Evolutionary conservation across 257 asterid species (phyloP), one percentile per base, ranked within the genome.

Genomic region (Ophiorrhiza pumila): DNA sequence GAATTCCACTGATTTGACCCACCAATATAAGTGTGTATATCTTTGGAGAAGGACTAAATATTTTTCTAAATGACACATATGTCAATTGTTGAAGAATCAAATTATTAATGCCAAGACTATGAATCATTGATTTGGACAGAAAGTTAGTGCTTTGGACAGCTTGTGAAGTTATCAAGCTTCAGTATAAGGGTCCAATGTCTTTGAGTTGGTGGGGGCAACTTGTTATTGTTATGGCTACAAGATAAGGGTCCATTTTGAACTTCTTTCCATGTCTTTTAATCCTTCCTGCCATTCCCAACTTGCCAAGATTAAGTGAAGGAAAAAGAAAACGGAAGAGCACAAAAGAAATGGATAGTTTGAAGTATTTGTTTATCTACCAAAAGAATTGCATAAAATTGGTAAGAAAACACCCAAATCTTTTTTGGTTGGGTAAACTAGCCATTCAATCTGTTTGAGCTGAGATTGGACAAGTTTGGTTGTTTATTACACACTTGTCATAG

Each of bases 61-160:
- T 43, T 13, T 10, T 8, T 46, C 20, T n/a, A 15, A 8, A 27
- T 29, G 15, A 46, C 29, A 5, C 5, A 22, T 20, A 52, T 4
- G 7, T 11, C 61, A n/a, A 56, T 23, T 34, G 23, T 72, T 52
- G 61, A 72, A 72, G 57, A 29, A 45, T n/a, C 49, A 45, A 41
- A 73, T 73, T 18, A 73, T 73, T 63, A 63, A 64, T 47, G 52
- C 41, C 15, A 6, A 41, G 77, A 73, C 77, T 17, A 45, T 59
- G 79, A 69, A 76, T 69, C 47, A 76, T 49, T 76, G 76, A 76
- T 76, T 69, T 76, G 2, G 80, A 50, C 67, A 61, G 60, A 52
- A 75, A 79, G 53, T 65, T 29, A 64, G 79, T 65, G 77, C 32
- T 50, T 29, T 59, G 34, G 52, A 65, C 71, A 66, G 58, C 76